These are phyloP conservation scores for Dioszegia aurantiaca DNA, from an alignment of 768 basidiomycete genomes.

Conservation along the genomic window DNA sequence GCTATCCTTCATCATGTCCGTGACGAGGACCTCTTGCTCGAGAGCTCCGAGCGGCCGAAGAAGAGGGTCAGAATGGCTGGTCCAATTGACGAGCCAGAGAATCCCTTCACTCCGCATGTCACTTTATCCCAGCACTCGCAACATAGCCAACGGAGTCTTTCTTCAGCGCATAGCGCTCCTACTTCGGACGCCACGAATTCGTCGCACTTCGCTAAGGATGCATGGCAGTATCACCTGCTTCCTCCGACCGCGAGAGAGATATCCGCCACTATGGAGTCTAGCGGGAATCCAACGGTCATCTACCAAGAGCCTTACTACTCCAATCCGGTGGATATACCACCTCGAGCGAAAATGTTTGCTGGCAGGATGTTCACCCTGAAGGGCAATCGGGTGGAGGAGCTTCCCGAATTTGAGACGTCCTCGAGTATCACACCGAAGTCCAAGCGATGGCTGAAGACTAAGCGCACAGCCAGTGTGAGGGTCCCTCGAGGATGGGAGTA, in stretches of 20 bases:
- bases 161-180: slow-evolving; percentile 7
- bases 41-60: slow-evolving; percentile 14
- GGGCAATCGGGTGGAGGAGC: slow-evolving; percentile 60
- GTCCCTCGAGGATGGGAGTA: slow-evolving; percentile 72
- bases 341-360: slow-evolving; percentile 69
- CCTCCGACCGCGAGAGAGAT: slow-evolving; percentile 23
- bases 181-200: slow-evolving; percentile 23
- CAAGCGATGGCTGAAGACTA: slow-evolving; percentile 27
- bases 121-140: slow-evolving; percentile 10
- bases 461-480: slow-evolving; percentile 1
- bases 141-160: slow-evolving; percentile 16
- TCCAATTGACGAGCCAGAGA: slow-evolving; percentile 18
- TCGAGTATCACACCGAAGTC: background rate
- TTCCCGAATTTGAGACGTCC: slow-evolving; percentile 62
- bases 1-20: background rate
- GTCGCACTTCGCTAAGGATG: slow-evolving; percentile 20
- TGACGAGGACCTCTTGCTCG: background rate
- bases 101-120: slow-evolving; percentile 8
- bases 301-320: slow-evolving; percentile 83
- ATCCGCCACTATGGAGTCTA: slow-evolving; percentile 51
- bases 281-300: slow-evolving; percentile 58
- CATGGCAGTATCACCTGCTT: slow-evolving; percentile 25
- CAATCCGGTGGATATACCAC: slow-evolving; percentile 65
- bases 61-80: slow-evolving; percentile 41
- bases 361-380: slow-evolving; percentile 72